phyloP scores from a whole-genome alignment of 371 early-diverging fungal genomes.

The Mucor piriformis region DNA sequence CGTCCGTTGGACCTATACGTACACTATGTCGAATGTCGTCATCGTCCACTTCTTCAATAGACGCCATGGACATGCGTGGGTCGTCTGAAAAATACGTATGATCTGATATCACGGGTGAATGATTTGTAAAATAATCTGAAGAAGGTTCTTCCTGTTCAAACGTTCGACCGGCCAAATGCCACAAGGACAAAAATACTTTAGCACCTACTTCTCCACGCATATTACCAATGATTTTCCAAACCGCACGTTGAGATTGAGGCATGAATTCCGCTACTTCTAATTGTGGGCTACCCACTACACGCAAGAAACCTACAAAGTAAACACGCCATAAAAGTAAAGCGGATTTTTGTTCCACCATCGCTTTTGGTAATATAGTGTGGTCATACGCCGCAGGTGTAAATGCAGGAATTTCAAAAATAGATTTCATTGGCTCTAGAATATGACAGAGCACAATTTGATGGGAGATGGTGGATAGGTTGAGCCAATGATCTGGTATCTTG shows the following conservation, averaged over 20 bases:
- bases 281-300: slow-evolving; percentile 60
- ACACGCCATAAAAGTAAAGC: slow-evolving; percentile 54
- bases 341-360: slow-evolving; percentile 3
- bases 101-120: slow-evolving; percentile 3
- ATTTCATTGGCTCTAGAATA: slow-evolving; percentile 56
- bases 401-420: slow-evolving; percentile 49
- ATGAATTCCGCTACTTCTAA: slow-evolving; percentile 60
- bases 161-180: slow-evolving; percentile 47
- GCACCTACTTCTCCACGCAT: slow-evolving; percentile 63
- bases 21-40: slow-evolving; percentile 20
- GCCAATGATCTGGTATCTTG: slow-evolving; percentile 59
- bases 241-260: slow-evolving; percentile 62
- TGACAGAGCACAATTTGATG: slow-evolving; percentile 55
- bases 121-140: slow-evolving; percentile 10
- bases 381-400: slow-evolving; percentile 37
- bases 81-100: slow-evolving; percentile 8
- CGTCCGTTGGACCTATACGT: slow-evolving; percentile 27
- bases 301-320: slow-evolving; percentile 57
- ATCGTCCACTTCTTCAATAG: slow-evolving; percentile 26
- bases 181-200: slow-evolving; percentile 53
- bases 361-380: neutral
- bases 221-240: slow-evolving; percentile 66
- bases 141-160: neutral
- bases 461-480: slow-evolving; percentile 58
- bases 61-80: slow-evolving; percentile 20